These are phyloP conservation scores for Mycocentrospora acerina DNA, from an alignment of 2,329 filamentous ascomycete genomes.

Conservation along the genomic window DNA sequence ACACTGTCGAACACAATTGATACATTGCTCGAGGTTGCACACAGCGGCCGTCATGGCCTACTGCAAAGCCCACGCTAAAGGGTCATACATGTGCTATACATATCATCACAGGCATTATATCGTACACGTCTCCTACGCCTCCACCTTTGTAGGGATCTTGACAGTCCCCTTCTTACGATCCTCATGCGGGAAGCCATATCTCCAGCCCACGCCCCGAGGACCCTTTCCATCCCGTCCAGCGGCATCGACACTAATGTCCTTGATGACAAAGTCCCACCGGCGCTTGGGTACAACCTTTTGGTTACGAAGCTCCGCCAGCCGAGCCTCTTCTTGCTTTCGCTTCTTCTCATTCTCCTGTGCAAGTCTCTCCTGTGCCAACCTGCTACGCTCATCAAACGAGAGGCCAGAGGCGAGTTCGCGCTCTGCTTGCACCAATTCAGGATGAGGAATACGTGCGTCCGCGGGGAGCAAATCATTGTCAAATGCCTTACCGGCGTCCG, in stretches of 20 bases:
- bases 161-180: conserved; percentile 64
- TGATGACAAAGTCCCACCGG: conserved; percentile 63
- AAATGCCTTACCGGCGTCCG: conserved; percentile 65
- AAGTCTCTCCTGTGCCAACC: conserved; percentile 33
- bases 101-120: conserved; percentile 23
- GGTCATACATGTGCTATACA: conserved; percentile 18
- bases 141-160: conserved; percentile 64
- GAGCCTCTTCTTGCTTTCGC: conserved; percentile 44
- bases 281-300: conserved; percentile 49
- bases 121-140: conserved; percentile 36
- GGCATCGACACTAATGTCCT: conserved; percentile 58
- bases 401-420: conserved; percentile 38
- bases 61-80: conserved; percentile 11
- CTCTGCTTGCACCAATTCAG: conserved; percentile 55
- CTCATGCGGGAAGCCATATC: conserved; percentile 63
- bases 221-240: conserved; percentile 58
- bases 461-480: conserved; percentile 60
- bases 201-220: conserved; percentile 55
- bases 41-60: conserved; percentile 1
- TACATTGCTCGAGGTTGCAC: conserved; percentile 5
- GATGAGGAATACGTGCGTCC: conserved; percentile 65
- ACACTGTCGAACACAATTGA: background rate
- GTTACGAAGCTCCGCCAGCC: conserved; percentile 47
- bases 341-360: conserved; percentile 37
- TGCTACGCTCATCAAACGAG: conserved; percentile 35